phyloP scores from a whole-genome alignment of 306 rosid genomes.

The Calophaca sinica region DNA sequence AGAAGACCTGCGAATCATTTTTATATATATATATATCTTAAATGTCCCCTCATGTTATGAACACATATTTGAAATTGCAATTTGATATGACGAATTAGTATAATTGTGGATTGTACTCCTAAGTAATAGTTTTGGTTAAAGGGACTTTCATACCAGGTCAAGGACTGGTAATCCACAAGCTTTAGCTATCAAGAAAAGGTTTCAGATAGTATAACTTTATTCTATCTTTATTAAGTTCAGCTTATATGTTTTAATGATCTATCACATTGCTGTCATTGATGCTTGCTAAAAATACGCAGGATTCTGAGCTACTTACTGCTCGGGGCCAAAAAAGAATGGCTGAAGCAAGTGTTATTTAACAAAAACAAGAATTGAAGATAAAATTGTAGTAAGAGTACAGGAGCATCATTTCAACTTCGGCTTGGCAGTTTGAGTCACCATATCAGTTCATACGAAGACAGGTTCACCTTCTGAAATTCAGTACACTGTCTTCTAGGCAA shows the following conservation, averaged over 20 bases:
- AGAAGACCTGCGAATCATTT: not conserved
- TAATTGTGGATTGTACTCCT: no score
- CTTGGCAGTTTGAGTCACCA: not conserved
- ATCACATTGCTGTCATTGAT: conserved; percentile 20
- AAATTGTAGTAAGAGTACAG: conserved; percentile 2
- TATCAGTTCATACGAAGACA: conserved; percentile 27
- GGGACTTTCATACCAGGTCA: not conserved
- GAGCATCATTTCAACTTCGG: conserved; percentile 36
- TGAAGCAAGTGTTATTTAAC: conserved; percentile 63
- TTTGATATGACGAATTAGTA: not conserved
- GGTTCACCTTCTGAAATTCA: conserved; percentile 20
- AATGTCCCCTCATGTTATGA: not conserved
- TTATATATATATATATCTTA: not conserved
- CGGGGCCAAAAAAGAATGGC: conserved; percentile 60
- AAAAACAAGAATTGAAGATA: conserved; percentile 30
- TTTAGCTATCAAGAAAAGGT: not conserved
- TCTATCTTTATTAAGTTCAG: conserved; percentile 25
- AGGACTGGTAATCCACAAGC: not conserved
- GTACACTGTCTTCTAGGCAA: not conserved
- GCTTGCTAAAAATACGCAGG: conserved; percentile 55
- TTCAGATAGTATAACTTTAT: conserved; percentile 6
- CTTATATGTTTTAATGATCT: conserved; percentile 33
- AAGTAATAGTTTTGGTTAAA: conserved; percentile 3
- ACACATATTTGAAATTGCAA: not conserved
- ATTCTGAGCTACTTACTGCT: conserved; percentile 67